Evolutionary conservation across 768 basidiomycete species (phyloP).

Genomic region (Trametes maxima): DNA sequence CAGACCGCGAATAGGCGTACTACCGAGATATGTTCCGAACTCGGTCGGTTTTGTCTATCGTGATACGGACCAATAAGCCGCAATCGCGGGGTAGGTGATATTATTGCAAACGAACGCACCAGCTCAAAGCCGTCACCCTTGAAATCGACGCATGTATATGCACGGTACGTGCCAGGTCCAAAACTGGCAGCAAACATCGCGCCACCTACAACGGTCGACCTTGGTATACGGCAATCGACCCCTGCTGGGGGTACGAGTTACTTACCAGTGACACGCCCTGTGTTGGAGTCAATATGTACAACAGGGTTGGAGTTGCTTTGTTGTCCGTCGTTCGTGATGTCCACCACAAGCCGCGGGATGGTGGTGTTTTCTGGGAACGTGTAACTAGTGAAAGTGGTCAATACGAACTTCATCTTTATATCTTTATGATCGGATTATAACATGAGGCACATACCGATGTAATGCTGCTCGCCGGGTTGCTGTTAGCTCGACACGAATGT

Average conservation of each 20-base stretch:
- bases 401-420: no score
- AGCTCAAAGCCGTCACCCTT: slow-evolving; percentile 46
- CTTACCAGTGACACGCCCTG: slow-evolving; percentile 51
- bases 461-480: slow-evolving; percentile 60
- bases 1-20: slow-evolving; percentile 50
- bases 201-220: slow-evolving; percentile 32
- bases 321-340: slow-evolving; percentile 65
- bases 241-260: not conserved
- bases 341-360: slow-evolving; percentile 55
- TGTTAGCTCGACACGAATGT: slow-evolving; percentile 60
- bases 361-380: slow-evolving; percentile 32
- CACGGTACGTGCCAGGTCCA: slow-evolving; percentile 58
- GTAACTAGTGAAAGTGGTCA: slow-evolving; percentile 21
- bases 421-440: not conserved
- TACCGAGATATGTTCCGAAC: slow-evolving; percentile 56
- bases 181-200: slow-evolving; percentile 56
- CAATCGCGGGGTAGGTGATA: not conserved
- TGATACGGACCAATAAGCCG: not conserved
- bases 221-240: not conserved
- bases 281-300: slow-evolving; percentile 50
- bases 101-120: not conserved
- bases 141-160: slow-evolving; percentile 64
- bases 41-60: slow-evolving; percentile 44
- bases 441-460: slow-evolving; percentile 45
- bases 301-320: slow-evolving; percentile 50